Base-by-base conservation (phyloP, 805 yeast genomes). In the Metschnikowia lachancei region DNA sequence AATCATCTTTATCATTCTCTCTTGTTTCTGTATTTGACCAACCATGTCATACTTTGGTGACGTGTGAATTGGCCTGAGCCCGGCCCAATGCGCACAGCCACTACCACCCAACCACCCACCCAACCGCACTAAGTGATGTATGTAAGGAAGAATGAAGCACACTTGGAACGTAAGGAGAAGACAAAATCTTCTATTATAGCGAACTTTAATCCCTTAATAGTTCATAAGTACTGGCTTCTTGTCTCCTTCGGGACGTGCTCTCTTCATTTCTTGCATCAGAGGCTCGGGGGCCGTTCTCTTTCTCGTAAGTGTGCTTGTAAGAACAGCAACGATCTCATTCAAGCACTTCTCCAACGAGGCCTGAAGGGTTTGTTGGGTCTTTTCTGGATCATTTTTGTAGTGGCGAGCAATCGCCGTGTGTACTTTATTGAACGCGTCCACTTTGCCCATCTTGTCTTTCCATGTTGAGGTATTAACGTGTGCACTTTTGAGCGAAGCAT, bases 141-240 rank as follows among this genome's bases (percentile, higher is more conserved):
- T n/a, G n/a, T n/a, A n/a, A n/a, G n/a, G n/a, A 22, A 22, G 4
- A 22, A 22, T 22, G 24, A 22, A 22, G 8, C 24, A 22, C 24
- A 8, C 24, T 22, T 22, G n/a, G n/a, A n/a, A n/a, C n/a, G n/a
- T n/a, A n/a, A n/a, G n/a, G n/a, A n/a, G n/a, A n/a, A n/a, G n/a
- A n/a, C n/a, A n/a, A n/a, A n/a, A n/a, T n/a, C n/a, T n/a, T n/a
- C 29, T 26, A 8, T 26, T 26, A 8, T 11, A 8, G 29, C 8
- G 29, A 11, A 8, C 11, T 36, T 16, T 26, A 30, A 6, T 5
- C 24, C 26, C 11, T 31, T 40, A 55, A 46, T 55, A 55, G 38
- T 55, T 55, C 54, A 55, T 47, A 32, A 55, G 48, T 16, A 55
- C 46, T 8, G 55, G 58, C 36, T 52, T 49, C 39, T 51, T 55